phyloP scores from a whole-genome alignment of 2,329 filamentous ascomycete genomes.

The Exophiala phaeomuriformis region DNA sequence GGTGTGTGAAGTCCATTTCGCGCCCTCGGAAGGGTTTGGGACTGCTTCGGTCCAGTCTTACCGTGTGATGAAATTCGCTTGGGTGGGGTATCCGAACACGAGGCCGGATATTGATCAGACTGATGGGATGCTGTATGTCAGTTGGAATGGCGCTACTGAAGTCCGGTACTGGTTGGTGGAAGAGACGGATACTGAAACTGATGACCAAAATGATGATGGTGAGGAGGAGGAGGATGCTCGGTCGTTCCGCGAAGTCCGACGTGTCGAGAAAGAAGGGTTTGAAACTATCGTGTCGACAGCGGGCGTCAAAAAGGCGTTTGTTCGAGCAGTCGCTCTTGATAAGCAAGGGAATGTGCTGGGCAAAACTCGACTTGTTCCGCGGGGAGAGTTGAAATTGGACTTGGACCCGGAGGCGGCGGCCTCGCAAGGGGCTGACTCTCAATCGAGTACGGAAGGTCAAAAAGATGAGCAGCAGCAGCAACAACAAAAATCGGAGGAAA shows the following conservation, averaged over 20 bases:
- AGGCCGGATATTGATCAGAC: slow-evolving; percentile 33
- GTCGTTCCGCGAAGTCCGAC: too few species aligned
- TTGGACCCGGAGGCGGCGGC: too few species aligned
- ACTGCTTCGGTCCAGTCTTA: slow-evolving; percentile 44
- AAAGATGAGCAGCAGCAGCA: too few species aligned
- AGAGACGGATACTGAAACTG: not conserved
- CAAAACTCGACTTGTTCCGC: too few species aligned
- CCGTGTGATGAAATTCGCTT: slow-evolving; percentile 46
- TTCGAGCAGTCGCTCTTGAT: not conserved
- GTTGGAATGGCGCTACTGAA: slow-evolving; percentile 43
- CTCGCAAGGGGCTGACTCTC: too few species aligned
- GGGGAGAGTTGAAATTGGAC: too few species aligned
- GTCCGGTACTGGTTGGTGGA: slow-evolving; percentile 20
- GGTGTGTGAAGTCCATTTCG: slow-evolving; percentile 49
- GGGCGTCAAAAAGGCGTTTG: not conserved
- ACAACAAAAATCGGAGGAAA: too few species aligned
- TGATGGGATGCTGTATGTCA: slow-evolving; percentile 31
- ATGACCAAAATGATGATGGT: slow-evolving; percentile 1
- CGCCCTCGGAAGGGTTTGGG: slow-evolving; percentile 31
- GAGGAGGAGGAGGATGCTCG: not conserved
- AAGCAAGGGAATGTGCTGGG: not conserved
- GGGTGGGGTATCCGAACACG: slow-evolving; percentile 42
- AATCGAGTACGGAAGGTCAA: too few species aligned
- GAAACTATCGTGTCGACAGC: not conserved
- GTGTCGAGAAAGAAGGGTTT: slow-evolving; percentile 7